phyloP scores from a whole-genome alignment of 2,329 filamentous ascomycete species.

The Neoascochyta sp. region DNA sequence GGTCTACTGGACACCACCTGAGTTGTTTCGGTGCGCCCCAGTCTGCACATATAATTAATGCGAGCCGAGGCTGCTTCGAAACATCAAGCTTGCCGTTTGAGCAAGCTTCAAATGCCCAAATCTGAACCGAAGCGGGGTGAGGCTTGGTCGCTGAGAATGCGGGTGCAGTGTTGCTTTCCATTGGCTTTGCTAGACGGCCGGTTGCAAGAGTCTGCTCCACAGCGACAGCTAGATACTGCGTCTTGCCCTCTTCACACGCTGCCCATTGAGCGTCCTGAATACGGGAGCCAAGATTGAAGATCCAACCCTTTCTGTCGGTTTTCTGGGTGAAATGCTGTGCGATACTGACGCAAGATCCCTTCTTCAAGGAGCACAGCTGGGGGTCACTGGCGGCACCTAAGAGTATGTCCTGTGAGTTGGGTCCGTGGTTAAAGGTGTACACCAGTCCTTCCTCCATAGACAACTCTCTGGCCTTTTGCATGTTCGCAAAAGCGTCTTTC shows the following conservation, averaged over 20 bases:
- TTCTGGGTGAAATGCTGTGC: constrained; percentile 35
- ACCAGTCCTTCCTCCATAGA: constrained; percentile 34
- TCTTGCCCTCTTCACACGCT: constrained; percentile 40
- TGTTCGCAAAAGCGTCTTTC: constrained; percentile 40
- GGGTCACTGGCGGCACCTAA: constrained; percentile 50
- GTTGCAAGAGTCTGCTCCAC: constrained; percentile 26
- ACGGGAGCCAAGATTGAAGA: constrained; percentile 55
- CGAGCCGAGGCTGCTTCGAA: constrained; percentile 44
- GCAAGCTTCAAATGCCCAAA: constrained; percentile 54
- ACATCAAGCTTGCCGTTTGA: constrained; percentile 43
- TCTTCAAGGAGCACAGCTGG: constrained; percentile 41
- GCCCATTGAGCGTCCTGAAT: constrained; percentile 50
- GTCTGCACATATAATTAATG: constrained; percentile 52
- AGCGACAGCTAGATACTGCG: constrained; percentile 56
- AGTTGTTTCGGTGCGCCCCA: constrained; percentile 56
- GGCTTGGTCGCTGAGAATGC: constrained; percentile 51
- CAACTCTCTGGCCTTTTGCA: constrained; percentile 41
- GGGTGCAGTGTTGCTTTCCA: constrained; percentile 39
- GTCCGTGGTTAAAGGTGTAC: constrained; percentile 43
- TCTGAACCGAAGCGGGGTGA: constrained; percentile 52
- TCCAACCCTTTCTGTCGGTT: constrained; percentile 45
- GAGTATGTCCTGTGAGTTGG: constrained; percentile 43
- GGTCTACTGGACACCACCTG: constrained; percentile 54
- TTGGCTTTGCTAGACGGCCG: constrained; percentile 19
- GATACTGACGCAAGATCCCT: constrained; percentile 45